Evolutionary conservation across 2,329 filamentous ascomycete species (phyloP), one percentile per base, ranked within the genome.

Genomic region (Ophiocordyceps robertsii): DNA sequence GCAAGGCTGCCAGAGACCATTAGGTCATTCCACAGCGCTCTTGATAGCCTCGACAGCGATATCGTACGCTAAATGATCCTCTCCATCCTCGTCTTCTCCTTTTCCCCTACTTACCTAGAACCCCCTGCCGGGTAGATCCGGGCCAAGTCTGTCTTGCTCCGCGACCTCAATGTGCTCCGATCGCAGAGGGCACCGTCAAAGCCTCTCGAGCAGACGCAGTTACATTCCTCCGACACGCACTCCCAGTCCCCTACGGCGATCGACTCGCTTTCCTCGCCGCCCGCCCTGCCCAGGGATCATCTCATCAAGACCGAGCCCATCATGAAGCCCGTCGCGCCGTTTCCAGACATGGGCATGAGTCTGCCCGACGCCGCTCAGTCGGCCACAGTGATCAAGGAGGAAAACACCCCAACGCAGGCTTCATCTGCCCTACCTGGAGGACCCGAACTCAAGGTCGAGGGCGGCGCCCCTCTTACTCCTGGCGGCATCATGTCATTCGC

Each of bases 31-130:
- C 73, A 79, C 45, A 58, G 59, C 43, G 69, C 71, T 8, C 58
- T 80, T 3, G 72, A 78, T 47, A 69, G 74, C 7, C 52, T 80
- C 6, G 75, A 80, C 52, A 58, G 57, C 44, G 72, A 78, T 24
- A 75, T 79, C 52, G 75, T 77, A 60, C 56, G 68, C 44, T 7
- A 14, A 5, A n/a, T 29, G 19, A 12, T 4, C 24, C 47, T 6
- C 19, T 27, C 12, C 30, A 17, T 12, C 11, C 12, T n/a, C 16
- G n/a, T 10, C 33, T 16, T 10, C 8, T 14, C 24, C 7, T 6
- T 36, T 32, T n/a, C n/a, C 33, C 33, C 33, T 36, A 10, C 33
- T 36, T 14, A 36, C 33, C 14, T 14, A 11, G 19, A 14, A 27
- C 12, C 3, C 19, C 21, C 14, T n/a, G 10, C 16, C 31, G 41